Evolutionary conservation across 2,329 filamentous ascomycete species (phyloP), one percentile per base, ranked within the genome.

Genomic region (Verticillium dahliae): DNA sequence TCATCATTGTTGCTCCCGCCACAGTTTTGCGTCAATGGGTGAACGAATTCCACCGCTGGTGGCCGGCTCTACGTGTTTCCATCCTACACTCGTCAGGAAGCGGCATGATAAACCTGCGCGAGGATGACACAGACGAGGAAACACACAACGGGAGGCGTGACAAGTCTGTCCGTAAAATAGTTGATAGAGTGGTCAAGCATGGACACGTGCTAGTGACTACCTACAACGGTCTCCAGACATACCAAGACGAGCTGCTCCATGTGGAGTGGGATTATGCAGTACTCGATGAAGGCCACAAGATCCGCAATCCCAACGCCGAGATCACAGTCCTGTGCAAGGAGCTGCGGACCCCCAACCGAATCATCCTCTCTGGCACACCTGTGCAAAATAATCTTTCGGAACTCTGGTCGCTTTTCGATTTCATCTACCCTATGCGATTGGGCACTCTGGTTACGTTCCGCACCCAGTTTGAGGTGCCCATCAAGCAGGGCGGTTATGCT

Each of bases 1-100:
- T 96, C 54, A 91, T 99, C 63, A 85, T 99, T 7, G 92, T 99
- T 4, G 93, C 92, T 58, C 95, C 95, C 1, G 94, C 94, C 3
- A 99, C 95, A 0, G 90, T 99, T 31, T 88, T 99, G 78, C 90
- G 92, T 64, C 95, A 99, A 73, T 99, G 95, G 95, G 95, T 97
- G 13, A 96, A 96, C 66, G 95, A 99, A 71, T 98, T 99, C 68
- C 96, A 99, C 75, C 87, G 89, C 13, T 99, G 96, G 96, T 99
- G 96, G 96, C 95, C 95, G n/a, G 89, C 95, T n/a, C 80, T 99
- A 37, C 86, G 96, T 52, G 95, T 99, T 5, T 96, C 93, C 0
- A 98, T 99, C 64, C 74, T 99, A 57, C 95, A 99, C 72, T 92
- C 92, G 1, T 97, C 95, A 4, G 95, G 95, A 2, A 98, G 92